These are phyloP conservation scores for Lentinula novae-zelandiae DNA, from an alignment of 1,284 basidiomycete genomes.

Conservation along the genomic window DNA sequence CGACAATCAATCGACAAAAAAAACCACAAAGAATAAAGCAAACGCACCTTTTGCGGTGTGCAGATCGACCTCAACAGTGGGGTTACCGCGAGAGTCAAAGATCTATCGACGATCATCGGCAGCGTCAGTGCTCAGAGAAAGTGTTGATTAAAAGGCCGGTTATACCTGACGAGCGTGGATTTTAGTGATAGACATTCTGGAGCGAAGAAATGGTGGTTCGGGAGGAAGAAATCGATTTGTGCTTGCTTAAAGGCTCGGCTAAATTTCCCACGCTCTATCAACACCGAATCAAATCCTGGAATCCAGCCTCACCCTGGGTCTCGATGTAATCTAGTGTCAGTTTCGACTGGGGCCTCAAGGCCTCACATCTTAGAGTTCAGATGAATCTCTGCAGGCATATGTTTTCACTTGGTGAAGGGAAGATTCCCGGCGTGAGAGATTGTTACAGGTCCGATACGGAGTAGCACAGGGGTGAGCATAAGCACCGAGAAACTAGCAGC, in stretches of 20 bases:
- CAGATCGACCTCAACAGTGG: constrained; percentile 94
- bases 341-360: not conserved
- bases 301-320: not conserved
- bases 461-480: not conserved
- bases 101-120: constrained; percentile 53
- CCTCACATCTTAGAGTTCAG: not conserved
- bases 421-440: not conserved
- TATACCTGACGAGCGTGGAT: constrained; percentile 84
- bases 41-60: constrained; percentile 73
- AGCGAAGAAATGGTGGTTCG: constrained; percentile 28
- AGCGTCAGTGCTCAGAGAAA: not conserved
- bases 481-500: not conserved
- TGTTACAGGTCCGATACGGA: not conserved
- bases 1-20: constrained; percentile 8
- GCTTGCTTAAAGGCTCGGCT: not conserved
- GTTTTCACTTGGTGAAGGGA: not conserved
- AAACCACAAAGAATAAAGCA: not conserved
- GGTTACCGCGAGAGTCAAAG: constrained; percentile 96
- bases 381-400: not conserved
- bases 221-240: constrained; percentile 21
- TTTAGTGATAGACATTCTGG: constrained; percentile 80
- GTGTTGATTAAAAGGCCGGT: not conserved
- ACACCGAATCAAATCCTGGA: not conserved
- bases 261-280: constrained; percentile 14
- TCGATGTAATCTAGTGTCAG: not conserved